Base-by-base conservation (phyloP, 169 alveolate species). In the Cryptosporidium meleagridis region DNA sequence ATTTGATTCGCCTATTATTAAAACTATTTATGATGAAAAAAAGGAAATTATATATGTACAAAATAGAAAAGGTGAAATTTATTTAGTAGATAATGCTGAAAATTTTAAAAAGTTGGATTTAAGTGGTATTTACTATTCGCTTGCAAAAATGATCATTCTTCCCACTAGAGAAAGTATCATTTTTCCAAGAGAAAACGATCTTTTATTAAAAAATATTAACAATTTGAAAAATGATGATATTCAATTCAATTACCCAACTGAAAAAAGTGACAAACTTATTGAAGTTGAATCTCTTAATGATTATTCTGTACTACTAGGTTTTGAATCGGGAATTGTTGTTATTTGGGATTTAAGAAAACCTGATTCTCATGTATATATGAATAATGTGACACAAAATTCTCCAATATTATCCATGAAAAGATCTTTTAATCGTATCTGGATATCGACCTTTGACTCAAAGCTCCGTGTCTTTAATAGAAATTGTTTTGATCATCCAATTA, bases 261-360 rank as follows among this genome's bases (percentile, higher is more conserved):
- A 67, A 67, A 67, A 33, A 9, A 37, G 45, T 33, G 86, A 59
- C 10, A 53, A 35, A 58, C 59, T 73, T 53, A 73, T 58, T 16
- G 71, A 59, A 16, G 58, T 73, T 31, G 72, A 73, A 33, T 31
- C 70, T 4, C 29, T 59, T 18, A 51, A 29, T 53, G 86, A 73
- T 3, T 3, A 73, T 21, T 55, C 70, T 16, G 23, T 73, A 14
- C n/a, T 73, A 21, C 16, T 44, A 12, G 86, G 86, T 52, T 73
- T 55, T 35, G 86, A 73, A 35, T 73, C 86, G 0, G 86, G 86
- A 21, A 59, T 18, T 21, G 65, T 73, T 7, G 39, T 37, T 9
- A 59, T 55, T n/a, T 73, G 86, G 86, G 86, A 73, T 58, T 23
- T 48, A 48, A 73, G 86, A 37, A 52, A 73, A 12, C 37, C 73